These are phyloP conservation scores for Cryptococcus amylolentus DNA, from an alignment of 1,284 basidiomycete species.

Conservation along the genomic window DNA sequence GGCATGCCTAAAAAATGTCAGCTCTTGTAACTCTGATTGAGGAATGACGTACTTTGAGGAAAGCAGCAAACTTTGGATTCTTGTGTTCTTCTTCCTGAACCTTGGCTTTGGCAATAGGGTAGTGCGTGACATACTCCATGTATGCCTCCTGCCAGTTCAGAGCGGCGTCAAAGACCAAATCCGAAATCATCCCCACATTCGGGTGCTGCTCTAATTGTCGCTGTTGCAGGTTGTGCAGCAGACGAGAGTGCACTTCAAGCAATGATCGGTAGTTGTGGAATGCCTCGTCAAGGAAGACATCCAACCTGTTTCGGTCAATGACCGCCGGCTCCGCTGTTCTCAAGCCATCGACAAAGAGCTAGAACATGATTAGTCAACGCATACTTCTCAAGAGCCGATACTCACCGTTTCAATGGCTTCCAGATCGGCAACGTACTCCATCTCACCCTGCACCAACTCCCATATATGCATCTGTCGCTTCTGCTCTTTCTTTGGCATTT, in stretches of 20 bases:
- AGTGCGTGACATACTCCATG: slow-evolving; percentile 86
- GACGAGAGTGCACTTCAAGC: slow-evolving; percentile 69
- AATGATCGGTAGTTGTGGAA: slow-evolving; percentile 74
- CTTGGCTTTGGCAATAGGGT: slow-evolving; percentile 86
- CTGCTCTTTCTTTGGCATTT: slow-evolving; percentile 69
- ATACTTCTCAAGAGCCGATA: slow-evolving; percentile 3
- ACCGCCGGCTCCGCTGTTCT: slow-evolving; percentile 64
- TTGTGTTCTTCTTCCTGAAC: slow-evolving; percentile 81
- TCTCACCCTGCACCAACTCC: slow-evolving; percentile 92
- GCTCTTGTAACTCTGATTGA: background rate
- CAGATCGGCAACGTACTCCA: slow-evolving; percentile 89
- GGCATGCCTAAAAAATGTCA: slow-evolving; percentile 18
- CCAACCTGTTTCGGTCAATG: slow-evolving; percentile 66
- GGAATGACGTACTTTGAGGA: slow-evolving; percentile 65
- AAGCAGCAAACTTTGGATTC: slow-evolving; percentile 73
- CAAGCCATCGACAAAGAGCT: slow-evolving; percentile 63
- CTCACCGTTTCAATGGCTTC: slow-evolving; percentile 76
- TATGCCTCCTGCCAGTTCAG: slow-evolving; percentile 92
- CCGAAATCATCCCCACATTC: slow-evolving; percentile 74
- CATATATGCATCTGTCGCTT: slow-evolving; percentile 92
- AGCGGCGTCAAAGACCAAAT: slow-evolving; percentile 80
- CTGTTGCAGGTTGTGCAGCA: slow-evolving; percentile 76
- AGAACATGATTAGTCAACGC: slow-evolving; percentile 10
- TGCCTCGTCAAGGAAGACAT: slow-evolving; percentile 80
- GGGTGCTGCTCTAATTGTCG: slow-evolving; percentile 90